phyloP scores from a whole-genome alignment of 2,329 filamentous ascomycete genomes.

The Parastagonospora avenae region DNA sequence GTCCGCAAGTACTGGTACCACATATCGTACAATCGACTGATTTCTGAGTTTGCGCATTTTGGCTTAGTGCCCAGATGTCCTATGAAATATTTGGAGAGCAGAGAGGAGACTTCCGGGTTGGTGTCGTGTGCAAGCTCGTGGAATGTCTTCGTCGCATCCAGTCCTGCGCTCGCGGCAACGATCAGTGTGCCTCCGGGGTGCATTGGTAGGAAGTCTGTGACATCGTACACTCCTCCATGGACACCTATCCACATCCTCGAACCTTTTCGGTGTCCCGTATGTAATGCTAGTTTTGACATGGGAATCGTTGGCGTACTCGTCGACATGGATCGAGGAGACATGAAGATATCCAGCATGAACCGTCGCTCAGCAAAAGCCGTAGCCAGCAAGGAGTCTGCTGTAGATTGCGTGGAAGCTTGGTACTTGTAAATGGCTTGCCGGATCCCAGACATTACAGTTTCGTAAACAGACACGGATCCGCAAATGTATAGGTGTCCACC shows the following conservation, averaged over 20 bases:
- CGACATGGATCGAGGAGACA: conserved; percentile 60
- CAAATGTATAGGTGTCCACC: conserved; percentile 58
- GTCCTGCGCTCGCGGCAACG: conserved; percentile 61
- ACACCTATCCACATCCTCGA: conserved; percentile 59
- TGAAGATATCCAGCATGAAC: conserved; percentile 62
- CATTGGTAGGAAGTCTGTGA: conserved; percentile 60
- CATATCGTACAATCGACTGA: conserved; percentile 55
- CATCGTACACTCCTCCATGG: conserved; percentile 60
- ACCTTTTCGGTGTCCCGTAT: conserved; percentile 58
- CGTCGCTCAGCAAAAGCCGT: conserved; percentile 61
- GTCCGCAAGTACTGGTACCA: conserved; percentile 58
- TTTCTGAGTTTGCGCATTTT: conserved; percentile 51
- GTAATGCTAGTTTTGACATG: conserved; percentile 55
- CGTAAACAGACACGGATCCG: conserved; percentile 56
- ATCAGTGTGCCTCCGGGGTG: conserved; percentile 61
- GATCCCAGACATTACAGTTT: conserved; percentile 61
- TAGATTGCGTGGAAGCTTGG: conserved; percentile 58
- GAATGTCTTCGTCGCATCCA: conserved; percentile 59
- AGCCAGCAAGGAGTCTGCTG: conserved; percentile 57
- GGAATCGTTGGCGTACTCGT: conserved; percentile 59
- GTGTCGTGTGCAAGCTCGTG: conserved; percentile 61
- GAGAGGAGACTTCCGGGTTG: conserved; percentile 59
- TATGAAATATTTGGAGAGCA: conserved; percentile 61
- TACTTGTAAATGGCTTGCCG: conserved; percentile 61
- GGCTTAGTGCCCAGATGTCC: conserved; percentile 59